Conservation (phyloP, 129 eudicot genomes). For the Centella asiatica region DNA sequence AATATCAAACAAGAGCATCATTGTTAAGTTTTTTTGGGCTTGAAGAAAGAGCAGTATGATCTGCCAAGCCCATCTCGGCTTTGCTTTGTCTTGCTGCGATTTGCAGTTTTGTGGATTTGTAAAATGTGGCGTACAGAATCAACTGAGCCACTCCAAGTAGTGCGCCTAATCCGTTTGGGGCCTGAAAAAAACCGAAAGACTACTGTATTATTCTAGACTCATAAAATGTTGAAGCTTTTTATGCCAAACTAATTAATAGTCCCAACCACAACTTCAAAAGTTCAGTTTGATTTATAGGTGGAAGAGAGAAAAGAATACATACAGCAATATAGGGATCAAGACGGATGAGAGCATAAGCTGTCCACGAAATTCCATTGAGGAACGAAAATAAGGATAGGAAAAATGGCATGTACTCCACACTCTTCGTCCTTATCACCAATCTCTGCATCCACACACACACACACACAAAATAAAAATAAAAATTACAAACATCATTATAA, state of each 20-base stretch:
- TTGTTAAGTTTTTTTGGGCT: not conserved
- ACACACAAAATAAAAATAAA: not conserved
- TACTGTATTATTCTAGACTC: no score
- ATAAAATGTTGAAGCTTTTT: no score
- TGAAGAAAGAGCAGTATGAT: constrained; percentile 1
- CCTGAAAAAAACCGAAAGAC: constrained; percentile 33
- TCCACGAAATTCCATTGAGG: constrained; percentile 75
- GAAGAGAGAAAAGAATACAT: constrained; percentile 10
- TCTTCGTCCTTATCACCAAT: constrained; percentile 72
- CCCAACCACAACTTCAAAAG: no score
- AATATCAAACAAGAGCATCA: not conserved
- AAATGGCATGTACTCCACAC: constrained; percentile 91
- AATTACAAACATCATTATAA: not conserved
- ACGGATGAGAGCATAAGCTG: constrained; percentile 50
- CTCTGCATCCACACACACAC: constrained; percentile 31
- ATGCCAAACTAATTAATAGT: no score
- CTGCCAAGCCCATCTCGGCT: constrained; percentile 26
- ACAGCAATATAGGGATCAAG: constrained; percentile 62
- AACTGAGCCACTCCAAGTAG: constrained; percentile 62
- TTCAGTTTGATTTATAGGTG: no score
- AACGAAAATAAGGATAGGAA: constrained; percentile 57
- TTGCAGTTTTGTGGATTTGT: constrained; percentile 51
- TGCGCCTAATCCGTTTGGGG: constrained; percentile 65
- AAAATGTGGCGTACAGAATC: constrained; percentile 49
- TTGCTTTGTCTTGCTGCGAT: constrained; percentile 43